Conservation (phyloP, 2,329 filamentous ascomycete genomes). For the Trichophaea hybrida region DNA sequence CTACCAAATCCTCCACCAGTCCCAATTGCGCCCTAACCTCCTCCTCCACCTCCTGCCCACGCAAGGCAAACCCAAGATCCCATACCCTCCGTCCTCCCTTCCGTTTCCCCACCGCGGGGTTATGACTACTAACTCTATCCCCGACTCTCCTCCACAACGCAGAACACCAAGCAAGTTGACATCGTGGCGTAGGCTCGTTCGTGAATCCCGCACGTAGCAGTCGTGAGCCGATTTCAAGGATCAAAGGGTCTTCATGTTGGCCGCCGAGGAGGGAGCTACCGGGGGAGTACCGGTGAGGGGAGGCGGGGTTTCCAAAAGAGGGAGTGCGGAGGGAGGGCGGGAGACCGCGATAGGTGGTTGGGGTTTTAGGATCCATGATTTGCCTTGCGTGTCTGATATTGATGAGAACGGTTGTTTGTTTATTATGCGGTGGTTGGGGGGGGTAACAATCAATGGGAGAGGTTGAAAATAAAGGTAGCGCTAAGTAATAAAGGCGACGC, state of each 20-base stretch:
- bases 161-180: conserved; percentile 53
- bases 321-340: not conserved
- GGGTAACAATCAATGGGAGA: too few species aligned
- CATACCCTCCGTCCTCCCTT: conserved; percentile 39
- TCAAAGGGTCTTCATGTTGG: conserved; percentile 54
- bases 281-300: not conserved
- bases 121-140: conserved; percentile 51
- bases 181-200: conserved; percentile 61
- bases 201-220: conserved; percentile 73
- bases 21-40: conserved; percentile 59
- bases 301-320: not conserved
- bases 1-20: conserved; percentile 72
- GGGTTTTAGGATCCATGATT: not conserved
- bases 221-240: conserved; percentile 71
- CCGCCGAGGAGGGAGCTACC: not conserved
- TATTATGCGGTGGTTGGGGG: not conserved
- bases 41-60: conserved; percentile 43
- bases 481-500: too few species aligned
- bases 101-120: conserved; percentile 51
- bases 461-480: too few species aligned
- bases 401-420: not conserved
- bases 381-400: not conserved
- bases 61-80: not conserved
- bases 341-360: conserved; percentile 3
- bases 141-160: conserved; percentile 64